Conservation (phyloP, 2,329 filamentous ascomycete genomes). For the Tolypocladium paradoxum region DNA sequence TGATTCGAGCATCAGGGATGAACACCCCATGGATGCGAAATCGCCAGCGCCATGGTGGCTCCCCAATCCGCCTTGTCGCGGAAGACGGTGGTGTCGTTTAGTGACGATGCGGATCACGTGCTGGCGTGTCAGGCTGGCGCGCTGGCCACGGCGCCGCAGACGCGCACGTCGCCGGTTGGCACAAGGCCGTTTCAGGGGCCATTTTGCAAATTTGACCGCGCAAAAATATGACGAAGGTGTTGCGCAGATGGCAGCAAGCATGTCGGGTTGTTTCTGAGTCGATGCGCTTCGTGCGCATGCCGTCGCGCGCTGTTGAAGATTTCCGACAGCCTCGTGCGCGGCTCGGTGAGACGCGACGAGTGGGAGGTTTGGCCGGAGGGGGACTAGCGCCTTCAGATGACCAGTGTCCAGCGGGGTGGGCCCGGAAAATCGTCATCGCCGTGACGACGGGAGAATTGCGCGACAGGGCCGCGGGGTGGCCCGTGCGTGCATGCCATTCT, state of each 20-base stretch:
- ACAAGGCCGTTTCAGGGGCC: not conserved
- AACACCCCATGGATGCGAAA: not conserved
- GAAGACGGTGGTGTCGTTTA: not conserved
- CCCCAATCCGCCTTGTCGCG: not conserved
- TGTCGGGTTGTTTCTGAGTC: not conserved
- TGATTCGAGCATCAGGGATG: not conserved
- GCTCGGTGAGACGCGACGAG: slow-evolving; percentile 9
- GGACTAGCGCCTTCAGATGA: slow-evolving; percentile 4
- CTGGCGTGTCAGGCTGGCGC: not conserved
- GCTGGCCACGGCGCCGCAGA: not conserved
- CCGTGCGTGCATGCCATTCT: slow-evolving; percentile 13
- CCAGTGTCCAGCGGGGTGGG: not conserved
- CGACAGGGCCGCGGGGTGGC: slow-evolving; percentile 8
- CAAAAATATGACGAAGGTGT: not conserved
- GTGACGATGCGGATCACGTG: not conserved
- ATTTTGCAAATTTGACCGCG: no score
- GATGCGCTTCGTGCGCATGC: not conserved
- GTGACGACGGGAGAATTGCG: slow-evolving; percentile 17
- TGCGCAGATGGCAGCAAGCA: no score
- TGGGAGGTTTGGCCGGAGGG: not conserved
- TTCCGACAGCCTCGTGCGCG: not conserved
- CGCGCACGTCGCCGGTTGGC: not conserved
- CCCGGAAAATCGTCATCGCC: slow-evolving; percentile 19
- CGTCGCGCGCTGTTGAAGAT: not conserved
- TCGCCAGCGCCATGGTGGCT: not conserved